Base-by-base conservation (phyloP, 768 basidiomycete genomes). In the Phaeotremella fagi region DNA sequence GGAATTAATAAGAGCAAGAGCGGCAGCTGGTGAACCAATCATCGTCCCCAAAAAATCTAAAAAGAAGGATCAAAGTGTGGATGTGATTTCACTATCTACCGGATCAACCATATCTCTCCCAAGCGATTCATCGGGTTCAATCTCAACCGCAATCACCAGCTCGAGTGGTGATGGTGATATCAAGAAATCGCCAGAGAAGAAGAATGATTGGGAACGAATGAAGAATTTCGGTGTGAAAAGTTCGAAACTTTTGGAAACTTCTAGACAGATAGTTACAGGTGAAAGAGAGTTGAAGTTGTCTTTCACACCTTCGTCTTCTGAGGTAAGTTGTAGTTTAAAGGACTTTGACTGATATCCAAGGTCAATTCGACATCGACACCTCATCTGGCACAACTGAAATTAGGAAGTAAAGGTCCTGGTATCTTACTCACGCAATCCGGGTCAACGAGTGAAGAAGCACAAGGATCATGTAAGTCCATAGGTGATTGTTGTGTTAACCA, bases 281-380 rank as follows among this genome's bases (percentile, higher is more conserved):
- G 53, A 54, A 22, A 11, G 37, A 7, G 46, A 48, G 27, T 7
- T 54, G n/a, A 54, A 54, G 47, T 14, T 52, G 38, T 11, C 28
- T 24, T 50, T 24, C 43, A 11, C 22, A 28, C 23, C 41, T 28
- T 16, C 31, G 46, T 4, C 22, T 45, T 26, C 46, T n/a, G 38
- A 41, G 22, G 26, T 4, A 33, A 22, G 27, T 12, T 33, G 23
- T 12, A 27, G 29, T 14, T 33, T 16, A 25, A 4, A 33, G n/a
- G 31, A 18, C 9, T 41, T 12, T 41, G 22, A 20, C 38, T 41
- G 11, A 7, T 20, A 22, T 20, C 38, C 11, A 41, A 41, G 7
- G 38, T 41, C n/a, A n/a, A n/a, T n/a, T n/a, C n/a, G n/a, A n/a
- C n/a, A n/a, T n/a, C n/a, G n/a, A n/a, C n/a, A 14, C 22, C 38